Conservation (phyloP, 2,329 filamentous ascomycete species). For the Aspergillus neoniger region DNA sequence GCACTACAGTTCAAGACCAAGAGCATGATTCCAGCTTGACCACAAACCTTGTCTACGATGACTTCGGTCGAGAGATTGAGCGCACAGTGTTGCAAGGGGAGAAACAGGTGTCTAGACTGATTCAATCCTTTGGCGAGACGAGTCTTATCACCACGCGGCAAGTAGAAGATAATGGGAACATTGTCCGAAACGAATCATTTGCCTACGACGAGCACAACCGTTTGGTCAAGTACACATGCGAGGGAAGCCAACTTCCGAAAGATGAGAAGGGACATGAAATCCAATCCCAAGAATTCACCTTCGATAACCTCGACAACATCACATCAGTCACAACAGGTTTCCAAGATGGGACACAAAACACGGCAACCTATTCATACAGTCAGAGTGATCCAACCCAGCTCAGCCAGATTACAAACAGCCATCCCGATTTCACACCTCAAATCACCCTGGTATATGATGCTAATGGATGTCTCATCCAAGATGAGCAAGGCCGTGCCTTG, state of each 20-base stretch:
- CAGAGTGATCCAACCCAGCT: constrained; percentile 3
- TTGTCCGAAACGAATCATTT: neutral
- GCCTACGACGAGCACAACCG: constrained; percentile 5
- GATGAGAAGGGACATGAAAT: neutral
- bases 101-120: neutral
- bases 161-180: neutral
- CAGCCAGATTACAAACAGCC: neutral
- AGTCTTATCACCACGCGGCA: constrained; percentile 1
- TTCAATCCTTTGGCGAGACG: neutral
- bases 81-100: neutral
- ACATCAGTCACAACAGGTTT: neutral
- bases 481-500: constrained; percentile 1
- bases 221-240: neutral
- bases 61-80: constrained; percentile 5
- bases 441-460: neutral
- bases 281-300: neutral
- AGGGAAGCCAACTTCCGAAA: neutral
- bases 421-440: neutral
- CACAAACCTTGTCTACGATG: neutral
- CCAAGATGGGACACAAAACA: neutral
- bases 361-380: neutral
- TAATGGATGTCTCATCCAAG: neutral
- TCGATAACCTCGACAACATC: constrained; percentile 1
- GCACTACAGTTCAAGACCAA: neutral
- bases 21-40: neutral